Evolutionary conservation across 495 filamentous ascomycete genomes (phyloP), one percentile per base, ranked within the genome.

Genomic region (Penicillium atrosanguineum): DNA sequence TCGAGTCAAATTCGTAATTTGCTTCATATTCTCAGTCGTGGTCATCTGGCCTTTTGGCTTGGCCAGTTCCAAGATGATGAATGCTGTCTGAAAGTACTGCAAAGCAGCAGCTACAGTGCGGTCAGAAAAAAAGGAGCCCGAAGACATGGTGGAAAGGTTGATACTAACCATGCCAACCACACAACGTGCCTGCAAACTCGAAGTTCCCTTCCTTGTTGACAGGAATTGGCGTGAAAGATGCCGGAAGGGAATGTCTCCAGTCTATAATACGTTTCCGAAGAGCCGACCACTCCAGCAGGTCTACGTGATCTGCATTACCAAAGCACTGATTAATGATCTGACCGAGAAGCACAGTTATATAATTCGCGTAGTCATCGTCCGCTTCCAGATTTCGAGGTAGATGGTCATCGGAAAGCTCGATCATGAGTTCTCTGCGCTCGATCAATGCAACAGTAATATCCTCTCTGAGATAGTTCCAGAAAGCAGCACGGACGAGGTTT

Each of bases 391-490:
- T 28, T 12, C 40, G 44, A 25, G 60, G 53, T 7, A 59, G 20
- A 44, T 56, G 59, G n/a, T 54, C 55, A 16, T 53, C 44, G 4
- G 29, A 40, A 1, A 72, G 52, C 18, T 64, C 63, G 19, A 74
- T 71, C 56, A 67, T 69, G 1, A 73, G 46, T 23, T 52, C 54
- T 7, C 67, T 59, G 19, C 63, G 55, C 19, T 65, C 60, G 34
- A 69, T 65, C 7, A 74, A 52, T 20, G 68, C 64, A 2, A 71
- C 65, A 0, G 69, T 71, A 43, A 73, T 74, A 18, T 74, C 67
- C 57, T 73, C 69, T 0, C 70, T 59, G 3, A 74, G 60, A n/a
- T 71, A 69, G 40, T 73, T 73, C 71, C 68, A 74, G 28, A 70
- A 68, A 1, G 68, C 68, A 16, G 70, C 64, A 42, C 56, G 57